Evolutionary conservation across 208 protist genomes (phyloP).

Genomic region (Paratrypanosoma confusum): DNA sequence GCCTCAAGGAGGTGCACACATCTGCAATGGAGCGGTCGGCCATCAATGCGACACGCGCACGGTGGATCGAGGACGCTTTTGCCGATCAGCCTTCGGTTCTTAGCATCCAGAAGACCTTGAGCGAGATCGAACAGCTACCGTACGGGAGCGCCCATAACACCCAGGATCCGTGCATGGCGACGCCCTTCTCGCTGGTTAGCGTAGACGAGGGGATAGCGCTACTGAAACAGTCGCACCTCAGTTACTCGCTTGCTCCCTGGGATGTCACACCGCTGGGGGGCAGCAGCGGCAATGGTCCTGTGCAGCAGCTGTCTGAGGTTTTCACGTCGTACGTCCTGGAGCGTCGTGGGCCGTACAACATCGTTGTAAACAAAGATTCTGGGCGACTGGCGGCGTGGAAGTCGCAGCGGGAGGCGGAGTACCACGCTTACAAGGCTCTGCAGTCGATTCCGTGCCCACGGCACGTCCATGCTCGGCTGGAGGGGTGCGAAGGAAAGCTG

Average conservation of each 20-base stretch:
- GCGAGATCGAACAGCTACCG: conserved; percentile 65
- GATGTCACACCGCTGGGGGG: conserved; percentile 73
- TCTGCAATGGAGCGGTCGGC: conserved; percentile 79
- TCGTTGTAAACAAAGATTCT: conserved; percentile 48
- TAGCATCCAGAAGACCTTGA: conserved; percentile 55
- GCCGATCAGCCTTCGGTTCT: conserved; percentile 77
- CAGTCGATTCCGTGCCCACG: conserved; percentile 44
- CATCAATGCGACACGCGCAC: conserved; percentile 64
- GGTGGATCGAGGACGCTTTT: conserved; percentile 87
- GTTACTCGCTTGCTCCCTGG: conserved; percentile 74
- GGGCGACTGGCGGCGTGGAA: conserved; percentile 53
- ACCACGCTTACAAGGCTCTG: conserved; percentile 42
- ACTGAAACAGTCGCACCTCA: conserved; percentile 43
- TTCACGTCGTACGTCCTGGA: conserved; percentile 81
- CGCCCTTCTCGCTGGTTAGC: conserved; percentile 60
- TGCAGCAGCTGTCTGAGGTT: conserved; percentile 59
- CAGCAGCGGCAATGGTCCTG: conserved; percentile 18
- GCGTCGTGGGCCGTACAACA: conserved; percentile 32
- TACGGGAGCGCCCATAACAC: conserved; percentile 63
- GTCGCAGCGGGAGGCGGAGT: conserved; percentile 66
- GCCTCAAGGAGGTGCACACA: conserved; percentile 67
- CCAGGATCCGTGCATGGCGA: conserved; percentile 23
- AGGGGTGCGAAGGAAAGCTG: conserved; percentile 80
- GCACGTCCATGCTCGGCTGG: conserved; percentile 72
- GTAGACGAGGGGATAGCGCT: conserved; percentile 48